These are phyloP conservation scores for Tricholoma sp. DNA, from an alignment of 768 basidiomycete species.

Conservation along the genomic window DNA sequence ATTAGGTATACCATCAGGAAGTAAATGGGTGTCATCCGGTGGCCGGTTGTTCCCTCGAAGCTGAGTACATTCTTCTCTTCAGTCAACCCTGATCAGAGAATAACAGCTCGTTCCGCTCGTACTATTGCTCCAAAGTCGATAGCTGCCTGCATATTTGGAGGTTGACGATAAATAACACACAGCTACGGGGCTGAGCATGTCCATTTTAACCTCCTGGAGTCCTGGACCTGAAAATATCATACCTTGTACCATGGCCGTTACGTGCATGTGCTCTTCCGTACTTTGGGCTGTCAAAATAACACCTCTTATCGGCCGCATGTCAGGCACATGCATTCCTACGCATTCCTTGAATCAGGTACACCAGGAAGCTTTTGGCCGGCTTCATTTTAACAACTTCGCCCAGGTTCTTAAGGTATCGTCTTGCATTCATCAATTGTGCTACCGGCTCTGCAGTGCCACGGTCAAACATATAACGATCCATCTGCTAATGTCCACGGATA, in stretches of 20 bases:
- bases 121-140: not conserved
- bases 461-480: constrained; percentile 1
- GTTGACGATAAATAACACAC: not conserved
- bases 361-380: constrained; percentile 1
- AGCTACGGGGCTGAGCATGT: not conserved
- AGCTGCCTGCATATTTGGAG: not conserved
- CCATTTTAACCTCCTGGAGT: not conserved
- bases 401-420: constrained; percentile 3
- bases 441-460: constrained; percentile 5
- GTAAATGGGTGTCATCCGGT: not conserved
- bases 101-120: not conserved
- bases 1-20: not conserved
- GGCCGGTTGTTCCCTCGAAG: not conserved
- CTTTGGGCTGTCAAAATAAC: constrained; percentile 5
- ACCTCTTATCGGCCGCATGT: constrained; percentile 8
- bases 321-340: constrained; percentile 2
- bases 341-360: not conserved
- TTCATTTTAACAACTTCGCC: constrained; percentile 5
- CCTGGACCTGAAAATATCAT: not conserved
- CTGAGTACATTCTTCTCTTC: not conserved
- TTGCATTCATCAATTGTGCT: constrained; percentile 4
- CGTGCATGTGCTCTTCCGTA: constrained; percentile 1
- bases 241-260: constrained; percentile 1
- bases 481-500: constrained; percentile 10
- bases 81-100: not conserved